Evolutionary conservation across 163 green algal species (phyloP).

Genomic region (Prototheca stagnorum): DNA sequence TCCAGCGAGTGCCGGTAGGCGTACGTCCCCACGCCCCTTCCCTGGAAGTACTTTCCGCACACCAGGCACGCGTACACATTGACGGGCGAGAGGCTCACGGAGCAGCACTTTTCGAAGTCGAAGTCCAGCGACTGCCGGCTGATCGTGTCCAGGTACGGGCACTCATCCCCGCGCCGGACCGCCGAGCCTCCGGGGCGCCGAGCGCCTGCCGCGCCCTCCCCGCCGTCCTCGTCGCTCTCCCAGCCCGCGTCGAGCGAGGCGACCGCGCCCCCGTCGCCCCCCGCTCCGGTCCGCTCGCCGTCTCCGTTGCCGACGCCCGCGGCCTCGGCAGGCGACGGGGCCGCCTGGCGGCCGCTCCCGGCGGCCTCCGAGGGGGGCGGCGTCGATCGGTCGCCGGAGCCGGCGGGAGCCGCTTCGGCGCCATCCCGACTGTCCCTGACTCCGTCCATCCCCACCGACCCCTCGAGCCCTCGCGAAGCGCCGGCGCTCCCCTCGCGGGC

Average conservation of each 20-base stretch:
- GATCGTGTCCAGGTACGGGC: constrained; percentile 87
- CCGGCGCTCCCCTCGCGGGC: too few relatives aligned
- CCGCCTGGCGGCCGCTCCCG: too few relatives aligned
- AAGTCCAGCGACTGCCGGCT: constrained; percentile 89
- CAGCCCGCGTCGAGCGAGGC: background rate
- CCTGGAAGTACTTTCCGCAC: constrained; percentile 97
- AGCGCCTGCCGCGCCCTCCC: constrained; percentile 1
- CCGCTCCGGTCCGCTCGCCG: background rate
- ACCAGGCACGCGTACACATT: constrained; percentile 98
- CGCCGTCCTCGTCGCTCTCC: constrained; percentile 15
- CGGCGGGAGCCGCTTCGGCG: too few relatives aligned
- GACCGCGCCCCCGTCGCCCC: background rate
- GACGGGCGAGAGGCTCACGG: constrained; percentile 68
- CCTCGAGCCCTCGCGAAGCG: too few relatives aligned
- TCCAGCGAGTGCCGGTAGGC: constrained; percentile 93
- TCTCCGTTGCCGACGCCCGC: too few relatives aligned
- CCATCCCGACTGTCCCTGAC: too few relatives aligned
- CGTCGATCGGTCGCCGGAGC: too few relatives aligned
- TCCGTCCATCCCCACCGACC: too few relatives aligned
- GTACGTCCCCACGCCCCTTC: constrained; percentile 68
- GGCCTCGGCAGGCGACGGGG: too few relatives aligned
- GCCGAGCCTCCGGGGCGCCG: too few relatives aligned
- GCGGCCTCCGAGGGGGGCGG: too few relatives aligned
- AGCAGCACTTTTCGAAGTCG: constrained; percentile 98
- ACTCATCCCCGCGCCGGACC: constrained; percentile 44